These are phyloP conservation scores for Didymella sp. DNA, from an alignment of 2,329 filamentous ascomycete genomes.

Conservation along the genomic window DNA sequence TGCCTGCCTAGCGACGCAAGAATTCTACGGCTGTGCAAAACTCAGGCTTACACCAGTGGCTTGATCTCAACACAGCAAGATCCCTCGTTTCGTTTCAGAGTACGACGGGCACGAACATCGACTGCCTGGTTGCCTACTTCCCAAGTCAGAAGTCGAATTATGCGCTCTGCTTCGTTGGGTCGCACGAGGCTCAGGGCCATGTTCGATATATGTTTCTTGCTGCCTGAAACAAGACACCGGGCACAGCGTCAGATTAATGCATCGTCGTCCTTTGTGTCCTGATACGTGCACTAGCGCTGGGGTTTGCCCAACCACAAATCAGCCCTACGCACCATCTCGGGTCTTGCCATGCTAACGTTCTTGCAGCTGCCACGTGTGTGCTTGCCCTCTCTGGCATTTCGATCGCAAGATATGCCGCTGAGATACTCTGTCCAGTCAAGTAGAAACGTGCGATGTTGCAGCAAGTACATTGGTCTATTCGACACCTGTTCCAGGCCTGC, in stretches of 20 bases:
- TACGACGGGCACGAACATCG: slow-evolving; percentile 1
- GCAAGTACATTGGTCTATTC: not conserved
- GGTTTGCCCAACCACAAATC: slow-evolving; percentile 35
- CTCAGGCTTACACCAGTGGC: slow-evolving; percentile 9
- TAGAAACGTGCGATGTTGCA: not conserved
- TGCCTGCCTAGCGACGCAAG: slow-evolving; percentile 1
- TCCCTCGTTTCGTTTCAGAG: slow-evolving; percentile 14
- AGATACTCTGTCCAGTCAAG: not conserved
- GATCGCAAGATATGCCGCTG: not conserved
- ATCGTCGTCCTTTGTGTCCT: slow-evolving; percentile 9
- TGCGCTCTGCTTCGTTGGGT: not conserved
- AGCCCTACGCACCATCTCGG: slow-evolving; percentile 44
- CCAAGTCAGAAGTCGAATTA: not conserved
- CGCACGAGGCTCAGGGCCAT: not conserved
- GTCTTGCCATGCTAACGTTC: slow-evolving; percentile 30
- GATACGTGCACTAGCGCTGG: slow-evolving; percentile 5
- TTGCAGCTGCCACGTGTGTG: slow-evolving; percentile 45
- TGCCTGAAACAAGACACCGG: slow-evolving; percentile 10
- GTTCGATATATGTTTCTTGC: not conserved
- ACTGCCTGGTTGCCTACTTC: not conserved
- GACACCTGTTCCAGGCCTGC: not conserved
- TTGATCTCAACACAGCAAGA: slow-evolving; percentile 5
- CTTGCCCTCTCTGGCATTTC: slow-evolving; percentile 10
- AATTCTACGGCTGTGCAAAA: slow-evolving; percentile 15
- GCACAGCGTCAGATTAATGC: slow-evolving; percentile 3